Base-by-base conservation (phyloP, 306 rosid genomes). In the Trifolium repens region DNA sequence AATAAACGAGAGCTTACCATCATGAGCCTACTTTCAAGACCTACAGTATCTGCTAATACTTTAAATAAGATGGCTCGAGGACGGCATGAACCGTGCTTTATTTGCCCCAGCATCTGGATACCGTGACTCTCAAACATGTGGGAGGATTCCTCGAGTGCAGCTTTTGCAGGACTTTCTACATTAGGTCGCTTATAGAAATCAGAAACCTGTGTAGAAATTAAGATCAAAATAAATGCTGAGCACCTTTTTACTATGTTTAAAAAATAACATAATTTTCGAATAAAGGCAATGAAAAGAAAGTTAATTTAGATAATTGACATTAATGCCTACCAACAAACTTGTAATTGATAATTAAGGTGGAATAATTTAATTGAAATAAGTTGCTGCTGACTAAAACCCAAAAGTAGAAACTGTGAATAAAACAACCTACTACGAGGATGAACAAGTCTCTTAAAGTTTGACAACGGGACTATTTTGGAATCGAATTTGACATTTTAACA, bases 21-120 rank as follows among this genome's bases (percentile, higher is more conserved):
- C 91, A 86, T 83, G 58, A 94, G 91, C 75, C 79, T 83, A 75
- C 97, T 85, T 85, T 94, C 97, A 67, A 94, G 99, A 67, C 97
- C 97, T 67, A 94, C 92, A 55, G 93, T 75, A 84, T 94, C 99
- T 19, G 99, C 97, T 44, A 94, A 83, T 81, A 84, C 97, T 88
- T 94, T 94, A 85, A 94, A 94, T 79, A 94, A 88, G 84, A 94
- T 89, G 72, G 99, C 97, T 43, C 97, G 90, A 79, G 96, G 93
- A 77, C 96, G 90, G 85, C 99, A 92, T 43, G 99, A 92, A 69
- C 99, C 97, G 44, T 90, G 88, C 82, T 70, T 92, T 89, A 91
- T 90, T 86, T 94, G 93, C 80, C 99, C 99, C 58, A 94, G 85
- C 74, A 92, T 75, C 78, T 89, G 96, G 76, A 89, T 84, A 63